Conservation (phyloP, 2,329 filamentous ascomycete species). For the Xylariaceae sp. region DNA sequence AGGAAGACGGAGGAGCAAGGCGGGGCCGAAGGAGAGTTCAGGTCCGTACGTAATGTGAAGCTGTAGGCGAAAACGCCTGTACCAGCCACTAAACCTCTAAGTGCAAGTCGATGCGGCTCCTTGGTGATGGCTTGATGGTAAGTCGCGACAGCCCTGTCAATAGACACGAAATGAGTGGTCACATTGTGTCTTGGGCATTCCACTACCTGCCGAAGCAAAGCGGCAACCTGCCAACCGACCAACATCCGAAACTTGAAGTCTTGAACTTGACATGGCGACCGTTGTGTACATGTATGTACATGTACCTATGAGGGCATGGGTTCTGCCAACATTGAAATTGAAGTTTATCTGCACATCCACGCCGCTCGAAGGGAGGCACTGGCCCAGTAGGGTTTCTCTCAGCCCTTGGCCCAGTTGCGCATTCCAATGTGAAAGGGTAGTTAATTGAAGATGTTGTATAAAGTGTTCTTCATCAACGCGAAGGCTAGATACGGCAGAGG, state of each 20-base stretch:
- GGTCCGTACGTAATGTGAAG: conserved; percentile 31
- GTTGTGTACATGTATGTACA: too few relatives aligned
- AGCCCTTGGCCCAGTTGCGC: too few relatives aligned
- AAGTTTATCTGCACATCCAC: too few relatives aligned
- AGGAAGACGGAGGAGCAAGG: conserved; percentile 15
- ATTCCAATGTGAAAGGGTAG: too few relatives aligned
- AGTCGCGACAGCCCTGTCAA: conserved; percentile 17
- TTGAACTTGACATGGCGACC: neutral
- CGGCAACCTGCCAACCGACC: conserved; percentile 18
- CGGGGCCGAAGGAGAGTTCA: conserved; percentile 23
- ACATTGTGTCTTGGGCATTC: conserved; percentile 22
- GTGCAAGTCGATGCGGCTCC: conserved; percentile 49
- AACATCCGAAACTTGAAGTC: neutral
- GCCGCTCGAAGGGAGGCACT: too few relatives aligned
- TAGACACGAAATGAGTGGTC: conserved; percentile 16
- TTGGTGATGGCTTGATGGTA: conserved; percentile 3
- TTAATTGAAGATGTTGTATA: too few relatives aligned
- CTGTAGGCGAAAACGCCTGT: conserved; percentile 11
- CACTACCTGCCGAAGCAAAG: conserved; percentile 28
- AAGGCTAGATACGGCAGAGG: too few relatives aligned
- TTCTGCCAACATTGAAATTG: too few relatives aligned
- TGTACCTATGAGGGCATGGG: too few relatives aligned
- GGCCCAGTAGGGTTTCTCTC: too few relatives aligned
- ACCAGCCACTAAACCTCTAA: conserved; percentile 50
- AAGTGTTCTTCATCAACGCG: too few relatives aligned